Base-by-base conservation (phyloP, 192 early-diverging fungal genomes). In the Mycoemilia scoparia region DNA sequence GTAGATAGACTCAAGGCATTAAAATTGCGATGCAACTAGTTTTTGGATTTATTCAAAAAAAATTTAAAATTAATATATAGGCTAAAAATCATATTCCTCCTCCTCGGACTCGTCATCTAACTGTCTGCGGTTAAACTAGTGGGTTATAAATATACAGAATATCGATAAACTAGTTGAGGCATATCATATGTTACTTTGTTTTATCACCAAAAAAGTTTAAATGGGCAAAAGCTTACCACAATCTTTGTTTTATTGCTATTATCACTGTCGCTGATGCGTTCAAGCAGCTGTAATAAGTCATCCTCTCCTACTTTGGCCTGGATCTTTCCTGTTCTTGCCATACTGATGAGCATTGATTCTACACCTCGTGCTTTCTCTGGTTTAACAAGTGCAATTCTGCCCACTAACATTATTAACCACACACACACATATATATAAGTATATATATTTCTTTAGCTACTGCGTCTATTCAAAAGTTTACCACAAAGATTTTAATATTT, bases 301-400 rank as follows among this genome's bases (percentile, higher is more conserved):
- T 66, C 51, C 43, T 96, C 87, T 17, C 66, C 76, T 16, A 96
- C 74, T 49, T 80, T 84, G 17, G 68, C 67, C 15, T 77, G 65
- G 30, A 96, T 58, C 54, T 89, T 84, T 11, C 80, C 77, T 15
- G 67, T 57, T 49, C 76, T 76, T 3, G 79, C 85, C 90, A 91
- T 96, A 18, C 79, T 70, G 39, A 96, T 72, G 32, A 96, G 64
- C 43, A 89, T 64, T 36, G 86, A 84, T 45, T 96, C 85, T 9
- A 93, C 82, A 7, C 74, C 76, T 7, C 82, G 70, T 1, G 84
- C 89, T 54, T 82, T 79, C 7, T 87, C 83, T 1, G 71, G 66
- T 50, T 89, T 91, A 7, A 96, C 90, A 39, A 96, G 81, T 9
- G 76, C 71, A 36, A 91, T 91, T 13, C 84, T 72, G n/a, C 76